Percentiles rank a stretch among this genome's conserved stretches.
phyloP scores from a whole-genome alignment of 345 rosid genomes.

The Sonneratia alba region DNA sequence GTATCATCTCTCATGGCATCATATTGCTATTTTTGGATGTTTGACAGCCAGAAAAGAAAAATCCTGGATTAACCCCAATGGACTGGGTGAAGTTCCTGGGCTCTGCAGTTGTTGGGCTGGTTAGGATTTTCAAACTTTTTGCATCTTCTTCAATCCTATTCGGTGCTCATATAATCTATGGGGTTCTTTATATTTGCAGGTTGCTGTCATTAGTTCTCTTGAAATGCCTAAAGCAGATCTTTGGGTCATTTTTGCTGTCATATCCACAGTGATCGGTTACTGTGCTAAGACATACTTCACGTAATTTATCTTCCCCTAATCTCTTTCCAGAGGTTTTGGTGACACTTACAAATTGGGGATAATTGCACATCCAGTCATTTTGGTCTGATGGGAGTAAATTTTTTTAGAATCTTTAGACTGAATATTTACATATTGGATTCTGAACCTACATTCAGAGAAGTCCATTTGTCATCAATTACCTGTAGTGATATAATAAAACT shows the following conservation, averaged over 20 bases:
- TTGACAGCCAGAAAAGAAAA: slow-evolving; percentile 93
- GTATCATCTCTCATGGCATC: slow-evolving; percentile 12
- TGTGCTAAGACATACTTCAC: slow-evolving; percentile 97
- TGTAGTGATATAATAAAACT: neutral
- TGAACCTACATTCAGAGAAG: neutral
- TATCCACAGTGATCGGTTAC: slow-evolving; percentile 88
- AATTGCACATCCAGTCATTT: neutral
- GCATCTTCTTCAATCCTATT: neutral
- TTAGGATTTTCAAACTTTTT: slow-evolving; percentile 23
- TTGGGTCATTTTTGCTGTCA: slow-evolving; percentile 76
- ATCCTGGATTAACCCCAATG: slow-evolving; percentile 94
- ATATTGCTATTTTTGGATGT: slow-evolving; percentile 5
- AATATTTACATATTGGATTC: neutral
- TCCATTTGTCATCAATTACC: neutral
- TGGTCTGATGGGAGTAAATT: neutral
- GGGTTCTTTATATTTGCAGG: slow-evolving; percentile 27
- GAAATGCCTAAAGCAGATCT: slow-evolving; percentile 74
- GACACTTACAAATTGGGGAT: neutral
- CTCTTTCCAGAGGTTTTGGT: neutral
- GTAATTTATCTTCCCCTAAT: slow-evolving; percentile 34
- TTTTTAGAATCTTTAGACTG: too few relatives aligned
- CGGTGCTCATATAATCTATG: neutral
- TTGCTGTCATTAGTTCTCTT: slow-evolving; percentile 66
- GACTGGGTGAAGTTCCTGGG: slow-evolving; percentile 94
- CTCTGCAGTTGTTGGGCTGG: slow-evolving; percentile 92